Conservation (phyloP, 2,329 filamentous ascomycete genomes). For the Bisporella sp. region DNA sequence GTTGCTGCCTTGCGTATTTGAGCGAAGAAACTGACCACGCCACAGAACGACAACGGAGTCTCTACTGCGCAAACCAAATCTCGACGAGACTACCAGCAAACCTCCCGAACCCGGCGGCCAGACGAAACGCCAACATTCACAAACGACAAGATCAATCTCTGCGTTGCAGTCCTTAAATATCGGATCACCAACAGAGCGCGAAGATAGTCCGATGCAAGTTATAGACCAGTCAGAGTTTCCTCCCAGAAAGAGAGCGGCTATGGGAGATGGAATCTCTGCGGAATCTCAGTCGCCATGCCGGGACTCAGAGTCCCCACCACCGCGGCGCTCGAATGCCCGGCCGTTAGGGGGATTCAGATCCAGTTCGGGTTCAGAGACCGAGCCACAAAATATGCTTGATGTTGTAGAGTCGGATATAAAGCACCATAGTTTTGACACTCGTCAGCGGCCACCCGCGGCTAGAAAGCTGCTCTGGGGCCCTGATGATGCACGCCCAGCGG, state of each 20-base stretch:
- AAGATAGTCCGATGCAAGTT: constrained; percentile 17
- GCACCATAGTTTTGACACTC: neutral
- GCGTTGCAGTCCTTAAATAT: constrained; percentile 16
- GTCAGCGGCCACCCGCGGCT: constrained; percentile 9
- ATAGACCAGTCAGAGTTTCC: constrained; percentile 12
- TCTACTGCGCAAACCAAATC: too few relatives aligned
- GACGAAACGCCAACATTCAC: neutral
- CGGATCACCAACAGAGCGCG: constrained; percentile 6
- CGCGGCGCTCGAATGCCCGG: constrained; percentile 16
- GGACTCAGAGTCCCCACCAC: constrained; percentile 17
- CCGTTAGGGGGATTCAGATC: constrained; percentile 9
- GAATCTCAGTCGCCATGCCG: constrained; percentile 19
- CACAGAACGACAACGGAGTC: too few relatives aligned
- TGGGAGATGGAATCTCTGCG: constrained; percentile 23
- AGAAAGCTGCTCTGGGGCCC: constrained; percentile 22
- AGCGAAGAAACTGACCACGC: too few relatives aligned
- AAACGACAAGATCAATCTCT: neutral
- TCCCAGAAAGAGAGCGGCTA: constrained; percentile 21
- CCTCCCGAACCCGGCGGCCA: too few relatives aligned
- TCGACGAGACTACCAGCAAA: too few relatives aligned
- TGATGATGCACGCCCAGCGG: constrained; percentile 13
- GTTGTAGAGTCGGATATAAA: neutral
- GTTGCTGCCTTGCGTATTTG: too few relatives aligned
- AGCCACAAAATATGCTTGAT: neutral
- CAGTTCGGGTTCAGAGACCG: constrained; percentile 7